Conservation (phyloP, 306 rosid species). For the Lagenaria siceraria region DNA sequence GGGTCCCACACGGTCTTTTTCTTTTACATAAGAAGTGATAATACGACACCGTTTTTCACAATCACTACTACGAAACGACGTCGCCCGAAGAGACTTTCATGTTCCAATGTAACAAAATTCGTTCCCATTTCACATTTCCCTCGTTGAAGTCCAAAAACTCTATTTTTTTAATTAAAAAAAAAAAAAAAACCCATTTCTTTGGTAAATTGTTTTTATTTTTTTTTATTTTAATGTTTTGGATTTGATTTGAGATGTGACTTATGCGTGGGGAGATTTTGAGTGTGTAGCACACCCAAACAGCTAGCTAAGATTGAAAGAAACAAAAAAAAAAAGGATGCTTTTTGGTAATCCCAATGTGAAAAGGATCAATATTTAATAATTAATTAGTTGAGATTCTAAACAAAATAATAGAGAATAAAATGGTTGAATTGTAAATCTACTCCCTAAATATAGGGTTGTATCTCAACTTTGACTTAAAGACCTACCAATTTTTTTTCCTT, state of each 20-base stretch:
- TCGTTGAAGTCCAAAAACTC: neutral
- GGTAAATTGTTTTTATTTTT: neutral
- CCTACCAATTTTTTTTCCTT: neutral
- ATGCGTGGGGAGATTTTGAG: neutral
- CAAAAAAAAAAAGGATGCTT: neutral
- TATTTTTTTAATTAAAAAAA: neutral
- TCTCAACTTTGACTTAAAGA: neutral
- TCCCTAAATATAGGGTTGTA: neutral
- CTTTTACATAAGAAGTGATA: neutral
- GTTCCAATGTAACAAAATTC: neutral
- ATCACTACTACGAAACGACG: neutral
- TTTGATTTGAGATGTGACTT: neutral
- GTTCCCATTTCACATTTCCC: no score
- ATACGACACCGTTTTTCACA: neutral
- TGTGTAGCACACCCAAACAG: neutral
- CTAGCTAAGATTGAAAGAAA: neutral
- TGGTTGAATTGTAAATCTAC: neutral
- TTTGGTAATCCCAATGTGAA: neutral
- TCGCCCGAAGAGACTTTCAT: neutral
- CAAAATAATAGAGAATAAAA: neutral
- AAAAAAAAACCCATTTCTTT: neutral
- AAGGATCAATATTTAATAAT: neutral
- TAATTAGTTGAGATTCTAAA: neutral
- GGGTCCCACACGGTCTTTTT: neutral
- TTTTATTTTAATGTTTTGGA: neutral